Base-by-base conservation (phyloP, 1,139 yeast genomes). In the Geotrichum reessii region DNA sequence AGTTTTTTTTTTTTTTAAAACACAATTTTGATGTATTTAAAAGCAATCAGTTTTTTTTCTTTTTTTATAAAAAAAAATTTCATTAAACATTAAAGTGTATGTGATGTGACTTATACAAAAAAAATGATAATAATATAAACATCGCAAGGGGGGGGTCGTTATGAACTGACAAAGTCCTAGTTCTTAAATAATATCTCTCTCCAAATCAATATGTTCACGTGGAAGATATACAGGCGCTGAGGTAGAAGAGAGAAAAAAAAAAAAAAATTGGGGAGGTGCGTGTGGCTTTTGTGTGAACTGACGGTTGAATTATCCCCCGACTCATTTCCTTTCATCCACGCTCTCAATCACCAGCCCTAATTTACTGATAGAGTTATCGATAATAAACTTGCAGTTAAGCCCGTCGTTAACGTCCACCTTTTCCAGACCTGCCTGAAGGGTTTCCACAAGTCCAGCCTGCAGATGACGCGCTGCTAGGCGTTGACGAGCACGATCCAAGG, bases 401-500 rank as follows among this genome's bases (percentile, higher is more conserved):
- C 81, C 70, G 70, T 91, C 97, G 69, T 87, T 91, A 6, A 76
- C 73, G 59, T 82, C 85, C 11, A 85, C 92, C 49, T 91, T 76
- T 14, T 73, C 76, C n/a, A 74, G 72, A 0, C 96, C 97, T 55
- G 80, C 84, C 58, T 81, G 79, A n/a, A 80, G 66, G 3, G 76
- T 75, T 0, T 69, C 60, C 0, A 81, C 85, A 21, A 92, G 78
- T 0, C 96, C 96, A 8, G 92, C 80, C 12, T 73, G 73, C 21
- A 90, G 65, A 70, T 92, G 98, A 58, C 98, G 76, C 53, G 74
- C 72, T 0, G 90, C 86, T 0, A 90, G 83, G 58, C 97, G 73
- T 5, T 74, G 69, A 48, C 83, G 73, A 3, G 85, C 84, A 2
- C 74, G 64, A 0, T 68, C 71, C 14, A 74, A 72, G 14, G 78